These are phyloP conservation scores for Raddia guianensis DNA, from an alignment of 176 grass and related monocot genomes.

Conservation along the genomic window DNA sequence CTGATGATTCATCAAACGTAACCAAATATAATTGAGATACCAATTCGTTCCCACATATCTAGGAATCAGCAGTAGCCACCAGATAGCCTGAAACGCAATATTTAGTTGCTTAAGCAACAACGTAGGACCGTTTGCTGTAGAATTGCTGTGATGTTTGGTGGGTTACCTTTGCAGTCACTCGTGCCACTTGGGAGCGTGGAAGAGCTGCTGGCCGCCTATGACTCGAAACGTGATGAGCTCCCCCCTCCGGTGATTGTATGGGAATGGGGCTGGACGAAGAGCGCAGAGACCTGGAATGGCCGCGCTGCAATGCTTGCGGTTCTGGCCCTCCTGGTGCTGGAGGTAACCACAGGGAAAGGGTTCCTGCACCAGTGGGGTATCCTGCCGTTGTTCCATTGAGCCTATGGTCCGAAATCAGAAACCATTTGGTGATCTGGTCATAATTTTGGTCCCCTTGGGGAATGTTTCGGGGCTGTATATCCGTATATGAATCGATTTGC, in stretches of 20 bases:
- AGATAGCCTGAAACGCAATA: neutral
- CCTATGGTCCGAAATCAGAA: neutral
- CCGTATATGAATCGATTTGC: slow-evolving; percentile 40
- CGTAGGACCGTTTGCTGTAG: slow-evolving; percentile 9
- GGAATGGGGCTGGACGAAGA: slow-evolving; percentile 99
- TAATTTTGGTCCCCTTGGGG: slow-evolving; percentile 36
- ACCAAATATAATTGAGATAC: neutral
- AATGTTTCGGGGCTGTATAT: slow-evolving; percentile 35
- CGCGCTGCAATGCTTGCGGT: slow-evolving; percentile 94
- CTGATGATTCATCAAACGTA: slow-evolving; percentile 16
- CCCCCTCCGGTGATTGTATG: slow-evolving; percentile 88
- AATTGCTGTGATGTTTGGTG: slow-evolving; percentile 27
- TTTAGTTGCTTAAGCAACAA: slow-evolving; percentile 7
- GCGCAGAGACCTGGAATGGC: slow-evolving; percentile 97
- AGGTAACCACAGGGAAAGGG: slow-evolving; percentile 91
- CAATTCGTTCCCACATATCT: neutral
- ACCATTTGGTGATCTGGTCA: neutral
- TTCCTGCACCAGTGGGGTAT: slow-evolving; percentile 97
- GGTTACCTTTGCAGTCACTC: slow-evolving; percentile 68
- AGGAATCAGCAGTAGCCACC: neutral
- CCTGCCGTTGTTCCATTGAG: slow-evolving; percentile 52
- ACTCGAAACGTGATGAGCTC: slow-evolving; percentile 77
- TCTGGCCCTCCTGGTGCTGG: slow-evolving; percentile 70
- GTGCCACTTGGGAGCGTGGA: slow-evolving; percentile 96
- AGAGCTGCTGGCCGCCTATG: slow-evolving; percentile 87